Percentiles rank a stretch among this genome's conserved stretches.
phyloP scores from a whole-genome alignment of 2,329 filamentous ascomycete species.

The Phialophora tarda region DNA sequence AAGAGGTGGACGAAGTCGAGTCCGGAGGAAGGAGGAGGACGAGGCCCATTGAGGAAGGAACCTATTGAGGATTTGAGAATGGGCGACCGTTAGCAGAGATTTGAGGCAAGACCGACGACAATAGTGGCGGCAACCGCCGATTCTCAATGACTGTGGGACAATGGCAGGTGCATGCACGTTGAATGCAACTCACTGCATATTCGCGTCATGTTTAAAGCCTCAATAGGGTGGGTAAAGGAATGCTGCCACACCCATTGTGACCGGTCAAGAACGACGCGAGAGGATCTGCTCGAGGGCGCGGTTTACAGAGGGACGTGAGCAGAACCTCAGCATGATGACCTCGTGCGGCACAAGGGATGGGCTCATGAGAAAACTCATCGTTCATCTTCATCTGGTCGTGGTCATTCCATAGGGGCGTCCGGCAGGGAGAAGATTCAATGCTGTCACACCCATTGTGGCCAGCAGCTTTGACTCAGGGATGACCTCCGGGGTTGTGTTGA shows the following conservation, averaged over 20 bases:
- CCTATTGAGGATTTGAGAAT: not conserved
- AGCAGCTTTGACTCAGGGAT: not conserved
- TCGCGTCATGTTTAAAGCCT: not conserved
- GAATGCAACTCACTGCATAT: not conserved
- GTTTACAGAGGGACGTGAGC: not conserved
- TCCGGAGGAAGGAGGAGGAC: not conserved
- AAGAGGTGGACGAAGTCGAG: not conserved
- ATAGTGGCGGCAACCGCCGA: not conserved
- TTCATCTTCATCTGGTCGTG: not conserved
- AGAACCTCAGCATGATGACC: not conserved
- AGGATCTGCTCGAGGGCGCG: not conserved
- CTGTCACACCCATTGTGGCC: not conserved
- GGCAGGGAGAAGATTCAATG: not conserved
- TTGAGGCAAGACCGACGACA: slow-evolving; percentile 1
- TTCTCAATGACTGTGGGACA: not conserved
- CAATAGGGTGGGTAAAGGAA: not conserved
- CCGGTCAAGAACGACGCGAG: not conserved
- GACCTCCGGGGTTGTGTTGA: not conserved
- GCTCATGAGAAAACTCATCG: not conserved
- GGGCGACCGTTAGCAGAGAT: not conserved
- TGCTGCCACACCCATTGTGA: slow-evolving; percentile 4
- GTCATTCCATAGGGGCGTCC: not conserved
- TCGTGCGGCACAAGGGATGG: not conserved
- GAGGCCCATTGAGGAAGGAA: slow-evolving; percentile 5
- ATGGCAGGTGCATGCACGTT: not conserved